Evolutionary conservation across 352 stramenopile species (phyloP).

Genomic region (Aphanomyces euteiches): DNA sequence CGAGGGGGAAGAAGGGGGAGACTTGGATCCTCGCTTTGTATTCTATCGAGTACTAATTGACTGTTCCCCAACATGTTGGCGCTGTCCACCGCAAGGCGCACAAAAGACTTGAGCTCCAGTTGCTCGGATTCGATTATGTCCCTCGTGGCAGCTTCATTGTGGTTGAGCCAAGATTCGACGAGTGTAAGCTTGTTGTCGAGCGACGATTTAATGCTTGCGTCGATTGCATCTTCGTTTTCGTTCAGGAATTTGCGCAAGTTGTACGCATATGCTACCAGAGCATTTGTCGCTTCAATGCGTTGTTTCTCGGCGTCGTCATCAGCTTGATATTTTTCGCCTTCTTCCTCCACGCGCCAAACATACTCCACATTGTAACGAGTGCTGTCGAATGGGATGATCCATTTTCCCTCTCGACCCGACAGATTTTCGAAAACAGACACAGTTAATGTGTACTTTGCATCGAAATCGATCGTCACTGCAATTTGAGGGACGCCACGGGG

Average conservation of each 20-base stretch:
- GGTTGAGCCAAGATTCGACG: slow-evolving; percentile 59
- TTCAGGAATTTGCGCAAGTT: slow-evolving; percentile 74
- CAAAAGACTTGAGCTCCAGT: slow-evolving; percentile 73
- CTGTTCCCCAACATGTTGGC: no score
- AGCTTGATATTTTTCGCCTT: slow-evolving; percentile 89
- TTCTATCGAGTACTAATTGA: no score
- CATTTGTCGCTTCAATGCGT: slow-evolving; percentile 73
- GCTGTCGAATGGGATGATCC: slow-evolving; percentile 94
- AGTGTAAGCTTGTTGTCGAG: slow-evolving; percentile 50
- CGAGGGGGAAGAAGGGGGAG: no score
- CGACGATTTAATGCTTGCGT: slow-evolving; percentile 53
- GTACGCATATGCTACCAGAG: slow-evolving; percentile 88
- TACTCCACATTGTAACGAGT: slow-evolving; percentile 86
- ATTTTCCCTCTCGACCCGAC: slow-evolving; percentile 91
- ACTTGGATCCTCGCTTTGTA: no score
- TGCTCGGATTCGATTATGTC: slow-evolving; percentile 84
- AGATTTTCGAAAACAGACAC: slow-evolving; percentile 67
- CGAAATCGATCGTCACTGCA: slow-evolving; percentile 72
- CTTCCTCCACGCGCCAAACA: slow-evolving; percentile 90
- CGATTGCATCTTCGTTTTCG: slow-evolving; percentile 80
- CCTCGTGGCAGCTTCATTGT: slow-evolving; percentile 62
- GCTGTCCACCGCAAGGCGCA: slow-evolving; percentile 68
- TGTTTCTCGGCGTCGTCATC: slow-evolving; percentile 75
- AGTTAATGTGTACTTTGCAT: slow-evolving; percentile 82
- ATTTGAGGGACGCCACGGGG: slow-evolving; percentile 63